A percentile compares a stretch with the other conserved stretches of the same genome.
Evolutionary conservation across 2,329 filamentous ascomycete species (phyloP).

Genomic region (Sporothrix euskadiensis): DNA sequence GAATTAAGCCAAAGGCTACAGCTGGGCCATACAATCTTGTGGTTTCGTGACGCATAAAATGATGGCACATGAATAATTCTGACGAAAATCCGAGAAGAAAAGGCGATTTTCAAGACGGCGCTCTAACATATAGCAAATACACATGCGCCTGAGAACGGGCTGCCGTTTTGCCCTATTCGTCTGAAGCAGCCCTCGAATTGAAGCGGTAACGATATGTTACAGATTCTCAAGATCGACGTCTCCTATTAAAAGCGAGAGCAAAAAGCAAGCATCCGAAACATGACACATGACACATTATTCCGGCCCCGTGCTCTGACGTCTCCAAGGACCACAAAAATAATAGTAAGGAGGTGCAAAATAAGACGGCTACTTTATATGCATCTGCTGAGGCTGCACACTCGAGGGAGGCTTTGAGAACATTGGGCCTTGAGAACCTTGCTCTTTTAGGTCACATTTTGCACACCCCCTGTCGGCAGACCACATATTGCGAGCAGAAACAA

Average conservation of each 20-base stretch:
- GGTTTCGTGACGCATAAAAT: background rate
- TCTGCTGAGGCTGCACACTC: background rate
- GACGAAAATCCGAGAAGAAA: background rate
- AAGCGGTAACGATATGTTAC: constrained; percentile 8
- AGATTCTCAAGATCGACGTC: constrained; percentile 25
- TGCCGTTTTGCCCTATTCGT: background rate
- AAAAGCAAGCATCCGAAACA: background rate
- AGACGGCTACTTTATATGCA: background rate
- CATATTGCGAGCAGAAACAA: background rate
- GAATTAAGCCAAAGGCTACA: background rate
- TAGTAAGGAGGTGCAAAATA: background rate
- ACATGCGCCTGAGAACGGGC: background rate
- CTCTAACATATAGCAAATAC: background rate
- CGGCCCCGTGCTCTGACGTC: background rate
- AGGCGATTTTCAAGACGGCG: background rate
- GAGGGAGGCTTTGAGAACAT: background rate
- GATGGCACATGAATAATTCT: background rate
- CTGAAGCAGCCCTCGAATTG: background rate
- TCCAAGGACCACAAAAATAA: background rate
- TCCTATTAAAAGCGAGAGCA: background rate
- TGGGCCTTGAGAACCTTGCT: background rate
- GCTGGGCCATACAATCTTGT: background rate
- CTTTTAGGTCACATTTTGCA: too few relatives aligned
- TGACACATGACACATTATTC: background rate
- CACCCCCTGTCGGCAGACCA: background rate